Evolutionary conservation across 2,329 filamentous ascomycete species (phyloP).

Genomic region (Fusarium gaditjirri): DNA sequence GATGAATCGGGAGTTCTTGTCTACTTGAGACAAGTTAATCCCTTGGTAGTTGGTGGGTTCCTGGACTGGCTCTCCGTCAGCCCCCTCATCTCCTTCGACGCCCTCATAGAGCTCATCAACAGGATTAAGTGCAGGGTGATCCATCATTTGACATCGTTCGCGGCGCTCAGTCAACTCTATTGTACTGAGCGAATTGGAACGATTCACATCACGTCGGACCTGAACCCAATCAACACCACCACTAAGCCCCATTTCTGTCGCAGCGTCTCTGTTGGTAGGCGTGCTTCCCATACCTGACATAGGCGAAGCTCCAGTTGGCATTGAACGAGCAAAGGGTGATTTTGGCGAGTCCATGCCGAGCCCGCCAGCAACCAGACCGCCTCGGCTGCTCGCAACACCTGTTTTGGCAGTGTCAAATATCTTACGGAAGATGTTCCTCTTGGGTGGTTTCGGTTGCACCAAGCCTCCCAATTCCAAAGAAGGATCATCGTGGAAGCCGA

Average conservation of each 20-base stretch:
- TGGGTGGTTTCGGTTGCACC: constrained; percentile 78
- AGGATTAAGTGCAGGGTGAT: constrained; percentile 86
- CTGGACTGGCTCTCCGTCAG: constrained; percentile 83
- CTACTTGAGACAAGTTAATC: constrained; percentile 86
- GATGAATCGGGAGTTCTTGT: constrained; percentile 95
- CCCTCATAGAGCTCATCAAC: constrained; percentile 88
- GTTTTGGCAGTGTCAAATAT: constrained; percentile 95
- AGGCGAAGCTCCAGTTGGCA: constrained; percentile 51
- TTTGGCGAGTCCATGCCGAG: constrained; percentile 57
- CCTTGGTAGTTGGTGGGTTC: constrained; percentile 83
- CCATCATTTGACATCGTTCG: constrained; percentile 94
- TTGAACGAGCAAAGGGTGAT: constrained; percentile 55
- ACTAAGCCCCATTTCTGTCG: constrained; percentile 76
- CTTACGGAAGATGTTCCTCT: constrained; percentile 93
- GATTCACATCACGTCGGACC: constrained; percentile 92
- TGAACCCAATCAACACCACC: constrained; percentile 90
- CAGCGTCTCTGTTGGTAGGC: constrained; percentile 59
- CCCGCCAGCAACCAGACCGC: constrained; percentile 75
- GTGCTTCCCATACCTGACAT: constrained; percentile 57
- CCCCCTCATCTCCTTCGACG: constrained; percentile 89
- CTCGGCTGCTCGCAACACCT: constrained; percentile 87
- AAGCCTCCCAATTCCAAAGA: constrained; percentile 81
- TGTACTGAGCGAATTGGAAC: constrained; percentile 90
- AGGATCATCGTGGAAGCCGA: constrained; percentile 72
- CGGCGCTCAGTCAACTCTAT: constrained; percentile 86